phyloP scores from a whole-genome alignment of 805 yeast genomes.

The Barnettozyma californica region DNA sequence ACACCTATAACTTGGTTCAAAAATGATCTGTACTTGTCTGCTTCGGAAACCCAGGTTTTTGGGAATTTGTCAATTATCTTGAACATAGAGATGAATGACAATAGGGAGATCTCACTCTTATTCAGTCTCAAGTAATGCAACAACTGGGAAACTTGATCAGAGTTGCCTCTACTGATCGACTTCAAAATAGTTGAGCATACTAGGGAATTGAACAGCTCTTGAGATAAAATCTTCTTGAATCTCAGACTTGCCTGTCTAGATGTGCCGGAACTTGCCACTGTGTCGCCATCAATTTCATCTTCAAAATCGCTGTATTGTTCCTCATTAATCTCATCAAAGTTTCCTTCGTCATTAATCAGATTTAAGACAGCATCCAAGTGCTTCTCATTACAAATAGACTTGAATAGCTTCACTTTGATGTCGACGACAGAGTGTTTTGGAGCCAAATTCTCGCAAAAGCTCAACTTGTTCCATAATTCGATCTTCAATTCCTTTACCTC shows the following conservation, averaged over 20 bases:
- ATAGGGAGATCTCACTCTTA: slow-evolving; percentile 19
- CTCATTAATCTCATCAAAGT: neutral
- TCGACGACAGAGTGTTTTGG: slow-evolving; percentile 24
- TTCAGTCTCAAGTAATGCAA: slow-evolving; percentile 17
- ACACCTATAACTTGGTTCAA: slow-evolving; percentile 16
- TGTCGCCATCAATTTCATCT: neutral
- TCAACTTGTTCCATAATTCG: slow-evolving; percentile 23
- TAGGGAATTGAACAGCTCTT: slow-evolving; percentile 23
- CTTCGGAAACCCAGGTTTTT: slow-evolving; percentile 17
- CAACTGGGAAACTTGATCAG: slow-evolving; percentile 13
- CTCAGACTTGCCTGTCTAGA: slow-evolving; percentile 12
- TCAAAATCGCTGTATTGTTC: slow-evolving; percentile 4
- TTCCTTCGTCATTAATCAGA: slow-evolving; percentile 13
- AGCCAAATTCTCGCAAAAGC: slow-evolving; percentile 21
- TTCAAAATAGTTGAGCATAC: slow-evolving; percentile 22
- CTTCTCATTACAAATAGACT: slow-evolving; percentile 25
- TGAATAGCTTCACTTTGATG: slow-evolving; percentile 25
- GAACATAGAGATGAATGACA: slow-evolving; percentile 25
- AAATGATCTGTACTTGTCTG: slow-evolving; percentile 14
- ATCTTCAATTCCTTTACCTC: slow-evolving; percentile 21
- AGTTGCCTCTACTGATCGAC: slow-evolving; percentile 16
- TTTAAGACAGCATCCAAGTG: slow-evolving; percentile 19
- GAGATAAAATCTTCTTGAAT: slow-evolving; percentile 18
- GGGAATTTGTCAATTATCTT: slow-evolving; percentile 24
- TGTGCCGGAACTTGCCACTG: neutral